Evolutionary conservation across 805 yeast species (phyloP), one percentile per base, ranked within the genome.

Genomic region (Osmozyma mogii): DNA sequence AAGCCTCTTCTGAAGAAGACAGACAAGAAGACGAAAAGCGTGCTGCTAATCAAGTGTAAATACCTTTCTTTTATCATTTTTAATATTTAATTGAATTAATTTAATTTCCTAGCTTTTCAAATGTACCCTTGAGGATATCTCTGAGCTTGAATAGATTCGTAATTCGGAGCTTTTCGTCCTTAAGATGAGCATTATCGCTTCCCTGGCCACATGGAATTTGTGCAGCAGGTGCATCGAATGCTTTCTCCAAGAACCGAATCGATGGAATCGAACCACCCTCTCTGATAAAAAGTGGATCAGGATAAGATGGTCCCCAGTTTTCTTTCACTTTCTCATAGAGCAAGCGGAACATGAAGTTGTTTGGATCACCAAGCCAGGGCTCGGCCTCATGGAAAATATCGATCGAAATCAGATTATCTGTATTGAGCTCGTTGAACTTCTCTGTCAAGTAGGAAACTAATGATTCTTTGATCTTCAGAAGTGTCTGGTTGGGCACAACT

Each of bases 201-300:
- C 89, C 72, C 58, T 89, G 98, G 0, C 97, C 98, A 49, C 96
- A 85, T 2, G 98, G 97, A 19, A 92, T 72, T 54, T 92, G 97
- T 1, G 89, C 94, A 2, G 96, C 97, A 15, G 84, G 84, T 3
- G 97, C 95, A 30, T 68, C 55, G 41, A 89, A 83, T 9, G 70
- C 62, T 52, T 83, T 83, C 45, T 89, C 98, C 40, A 89, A 58
- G 36, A 80, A 81, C 38, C 96, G 59, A 6, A 92, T 77, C 8
- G 89, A 79, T 2, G 98, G 96, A 51, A 89, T 87, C 0, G 96
- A 84, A 0, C 98, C 98, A 37, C 98, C 98, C 59, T 92, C 98
- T 41, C 97, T 72, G 18, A 92, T 84, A 36, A 77, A 79, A 24
- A 89, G 58, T 2, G 97, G 96, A 31, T 82, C 84, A 1, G 52